These are phyloP conservation scores for Nothopassalora personata DNA, from an alignment of 2,329 filamentous ascomycete species.

Conservation along the genomic window DNA sequence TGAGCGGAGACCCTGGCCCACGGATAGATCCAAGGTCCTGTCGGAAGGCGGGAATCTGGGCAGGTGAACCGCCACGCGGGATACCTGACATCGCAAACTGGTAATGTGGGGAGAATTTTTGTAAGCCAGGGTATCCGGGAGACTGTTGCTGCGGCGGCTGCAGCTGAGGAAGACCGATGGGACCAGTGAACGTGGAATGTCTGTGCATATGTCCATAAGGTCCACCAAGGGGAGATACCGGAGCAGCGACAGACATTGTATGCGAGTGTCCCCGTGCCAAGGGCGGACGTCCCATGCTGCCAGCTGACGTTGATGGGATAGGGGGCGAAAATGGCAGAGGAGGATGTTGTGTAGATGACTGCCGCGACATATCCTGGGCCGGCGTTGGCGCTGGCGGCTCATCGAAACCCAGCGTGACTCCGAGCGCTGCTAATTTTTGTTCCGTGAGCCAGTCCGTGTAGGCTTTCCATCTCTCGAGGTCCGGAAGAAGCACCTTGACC, in stretches of 20 bases:
- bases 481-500: slow-evolving; percentile 60
- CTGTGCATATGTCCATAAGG: slow-evolving; percentile 59
- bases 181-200: slow-evolving; percentile 65
- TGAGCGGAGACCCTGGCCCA: slow-evolving; percentile 57
- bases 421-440: slow-evolving; percentile 85
- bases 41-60: slow-evolving; percentile 34
- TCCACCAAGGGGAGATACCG: slow-evolving; percentile 60
- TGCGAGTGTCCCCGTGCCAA: slow-evolving; percentile 39
- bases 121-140: slow-evolving; percentile 44
- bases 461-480: slow-evolving; percentile 66
- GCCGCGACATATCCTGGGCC: slow-evolving; percentile 57
- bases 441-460: slow-evolving; percentile 82
- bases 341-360: slow-evolving; percentile 65
- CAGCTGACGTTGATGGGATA: slow-evolving; percentile 70
- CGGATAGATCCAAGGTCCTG: slow-evolving; percentile 25
- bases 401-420: slow-evolving; percentile 75
- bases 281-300: slow-evolving; percentile 47
- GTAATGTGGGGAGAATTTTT: slow-evolving; percentile 34
- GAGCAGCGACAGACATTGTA: slow-evolving; percentile 63
- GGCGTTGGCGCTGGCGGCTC: slow-evolving; percentile 49
- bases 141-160: slow-evolving; percentile 42
- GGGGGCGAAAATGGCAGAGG: slow-evolving; percentile 78
- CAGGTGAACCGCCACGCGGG: slow-evolving; percentile 42
- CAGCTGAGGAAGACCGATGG: slow-evolving; percentile 61
- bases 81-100: slow-evolving; percentile 27